Evolutionary conservation across 768 basidiomycete genomes (phyloP).

Genomic region (Macrolepiota albuminosa): DNA sequence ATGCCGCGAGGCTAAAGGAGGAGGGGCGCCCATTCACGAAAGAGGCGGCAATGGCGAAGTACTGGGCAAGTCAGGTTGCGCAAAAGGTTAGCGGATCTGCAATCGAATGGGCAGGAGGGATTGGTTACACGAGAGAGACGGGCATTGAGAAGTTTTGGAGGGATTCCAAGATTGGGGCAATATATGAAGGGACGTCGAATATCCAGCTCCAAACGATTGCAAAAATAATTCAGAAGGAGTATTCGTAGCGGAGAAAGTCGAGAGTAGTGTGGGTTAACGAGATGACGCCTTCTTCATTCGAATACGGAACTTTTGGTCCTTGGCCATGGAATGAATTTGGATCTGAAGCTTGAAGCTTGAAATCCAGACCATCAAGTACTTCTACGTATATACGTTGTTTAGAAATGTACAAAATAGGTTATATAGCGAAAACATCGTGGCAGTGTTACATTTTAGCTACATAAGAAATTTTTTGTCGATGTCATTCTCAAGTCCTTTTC

Average conservation of each 20-base stretch:
- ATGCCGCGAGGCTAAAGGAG: constrained; percentile 93
- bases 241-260: constrained; percentile 48
- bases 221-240: constrained; percentile 83
- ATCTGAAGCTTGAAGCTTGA: not conserved
- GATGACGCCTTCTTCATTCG: not conserved
- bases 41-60: constrained; percentile 99
- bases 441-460: too few species aligned
- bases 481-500: too few species aligned
- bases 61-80: constrained; percentile 84
- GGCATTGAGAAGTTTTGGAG: constrained; percentile 97
- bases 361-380: too few species aligned
- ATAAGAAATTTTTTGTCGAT: too few species aligned
- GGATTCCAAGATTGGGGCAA: constrained; percentile 94
- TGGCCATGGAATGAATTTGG: not conserved
- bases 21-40: constrained; percentile 82
- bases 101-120: constrained; percentile 95
- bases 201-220: constrained; percentile 97
- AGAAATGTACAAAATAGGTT: too few species aligned
- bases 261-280: not conserved
- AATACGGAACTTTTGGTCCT: not conserved
- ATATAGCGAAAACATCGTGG: too few species aligned
- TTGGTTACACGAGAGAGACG: constrained; percentile 90
- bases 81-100: constrained; percentile 83
- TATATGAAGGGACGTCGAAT: constrained; percentile 96
- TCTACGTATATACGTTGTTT: too few species aligned